A percentile compares a stretch with the other conserved stretches of the same genome.
Evolutionary conservation across 2,329 filamentous ascomycete genomes (phyloP).

Genomic region (Aspergillus sp.): DNA sequence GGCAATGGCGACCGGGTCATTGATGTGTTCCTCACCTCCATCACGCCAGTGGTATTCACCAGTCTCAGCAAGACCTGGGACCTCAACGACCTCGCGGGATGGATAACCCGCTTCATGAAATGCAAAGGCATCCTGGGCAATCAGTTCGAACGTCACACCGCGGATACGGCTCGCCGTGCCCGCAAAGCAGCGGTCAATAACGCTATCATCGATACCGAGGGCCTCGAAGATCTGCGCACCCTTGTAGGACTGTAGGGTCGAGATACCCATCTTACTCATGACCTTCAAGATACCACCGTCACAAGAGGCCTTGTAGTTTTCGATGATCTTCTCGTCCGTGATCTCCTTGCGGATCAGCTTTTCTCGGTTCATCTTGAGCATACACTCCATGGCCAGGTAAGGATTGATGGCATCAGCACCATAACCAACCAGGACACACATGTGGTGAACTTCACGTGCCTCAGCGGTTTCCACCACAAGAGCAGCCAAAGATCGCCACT

Average conservation of each 20-base stretch:
- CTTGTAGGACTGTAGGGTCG: slow-evolving; percentile 92
- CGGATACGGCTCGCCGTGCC: slow-evolving; percentile 92
- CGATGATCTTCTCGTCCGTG: slow-evolving; percentile 71
- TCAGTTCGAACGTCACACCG: slow-evolving; percentile 86
- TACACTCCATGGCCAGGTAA: slow-evolving; percentile 92
- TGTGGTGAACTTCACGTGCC: slow-evolving; percentile 94
- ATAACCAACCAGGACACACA: slow-evolving; percentile 96
- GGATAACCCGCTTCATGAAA: slow-evolving; percentile 93
- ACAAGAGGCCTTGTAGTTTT: slow-evolving; percentile 94
- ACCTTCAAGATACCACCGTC: slow-evolving; percentile 96
- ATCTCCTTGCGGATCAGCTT: slow-evolving; percentile 87
- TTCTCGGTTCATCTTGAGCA: slow-evolving; percentile 92
- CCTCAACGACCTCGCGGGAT: slow-evolving; percentile 64
- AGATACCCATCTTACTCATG: slow-evolving; percentile 99
- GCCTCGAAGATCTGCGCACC: slow-evolving; percentile 97
- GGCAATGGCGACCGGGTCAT: slow-evolving; percentile 88
- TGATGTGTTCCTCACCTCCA: slow-evolving; percentile 89
- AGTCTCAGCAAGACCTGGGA: slow-evolving; percentile 79
- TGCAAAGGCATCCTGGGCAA: slow-evolving; percentile 88
- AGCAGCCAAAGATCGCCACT: slow-evolving; percentile 85
- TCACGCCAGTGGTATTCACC: slow-evolving; percentile 99
- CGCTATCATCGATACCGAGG: slow-evolving; percentile 82
- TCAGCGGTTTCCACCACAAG: slow-evolving; percentile 88
- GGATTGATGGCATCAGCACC: slow-evolving; percentile 92
- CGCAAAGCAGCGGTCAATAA: slow-evolving; percentile 90